Conservation (phyloP, 345 rosid species). For the Populus alba region DNA sequence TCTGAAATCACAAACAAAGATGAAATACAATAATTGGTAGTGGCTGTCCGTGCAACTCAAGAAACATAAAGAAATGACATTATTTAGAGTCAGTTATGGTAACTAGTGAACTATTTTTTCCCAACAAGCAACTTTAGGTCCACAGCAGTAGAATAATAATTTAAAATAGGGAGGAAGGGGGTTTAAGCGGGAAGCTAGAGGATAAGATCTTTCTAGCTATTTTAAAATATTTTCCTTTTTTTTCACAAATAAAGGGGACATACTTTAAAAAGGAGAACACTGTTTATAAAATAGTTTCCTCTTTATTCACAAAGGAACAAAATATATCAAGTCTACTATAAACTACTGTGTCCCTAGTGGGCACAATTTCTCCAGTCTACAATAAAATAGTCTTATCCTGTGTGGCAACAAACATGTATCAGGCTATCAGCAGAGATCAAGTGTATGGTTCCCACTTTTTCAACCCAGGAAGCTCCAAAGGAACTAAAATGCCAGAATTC, state of each 20-base stretch:
- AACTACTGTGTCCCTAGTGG: not conserved
- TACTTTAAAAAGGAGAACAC: too few relatives aligned
- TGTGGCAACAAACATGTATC: not conserved
- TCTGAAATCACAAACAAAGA: slow-evolving; percentile 44
- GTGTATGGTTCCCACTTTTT: not conserved
- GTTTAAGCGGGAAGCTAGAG: not conserved
- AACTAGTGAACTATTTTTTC: not conserved
- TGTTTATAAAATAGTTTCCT: not conserved
- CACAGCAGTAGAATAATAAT: not conserved
- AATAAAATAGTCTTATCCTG: not conserved
- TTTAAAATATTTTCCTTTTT: not conserved
- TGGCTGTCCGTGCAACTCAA: slow-evolving; percentile 8
- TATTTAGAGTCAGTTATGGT: not conserved
- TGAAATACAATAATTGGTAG: slow-evolving; percentile 1
- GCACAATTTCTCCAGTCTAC: not conserved
- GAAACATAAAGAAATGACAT: not conserved
- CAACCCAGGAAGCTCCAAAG: not conserved
- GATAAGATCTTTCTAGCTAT: not conserved
- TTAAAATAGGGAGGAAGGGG: not conserved
- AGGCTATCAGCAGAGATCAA: not conserved
- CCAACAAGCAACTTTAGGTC: not conserved
- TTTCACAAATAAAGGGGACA: too few relatives aligned
- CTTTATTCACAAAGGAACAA: not conserved
- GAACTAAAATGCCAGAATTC: not conserved
- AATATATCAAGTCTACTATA: not conserved